phyloP scores from a whole-genome alignment of 2,329 filamentous ascomycete genomes.

The Neoascochyta sp. region DNA sequence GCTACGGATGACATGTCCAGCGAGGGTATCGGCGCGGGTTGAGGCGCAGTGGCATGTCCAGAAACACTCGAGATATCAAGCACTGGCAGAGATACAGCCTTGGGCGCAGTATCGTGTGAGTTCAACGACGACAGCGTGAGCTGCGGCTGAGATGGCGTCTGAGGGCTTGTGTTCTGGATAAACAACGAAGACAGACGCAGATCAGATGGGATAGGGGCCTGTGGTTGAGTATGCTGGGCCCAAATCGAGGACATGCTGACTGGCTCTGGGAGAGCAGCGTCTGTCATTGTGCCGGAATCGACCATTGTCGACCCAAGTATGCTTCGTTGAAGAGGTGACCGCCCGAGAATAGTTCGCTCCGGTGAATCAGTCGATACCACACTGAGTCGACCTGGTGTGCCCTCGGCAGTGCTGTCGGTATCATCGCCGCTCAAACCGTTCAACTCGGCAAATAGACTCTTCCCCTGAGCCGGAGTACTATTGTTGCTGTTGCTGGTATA shows the following conservation, averaged over 20 bases:
- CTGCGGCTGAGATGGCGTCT: constrained; percentile 10
- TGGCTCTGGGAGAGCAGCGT: constrained; percentile 49
- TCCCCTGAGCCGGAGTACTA: constrained; percentile 52
- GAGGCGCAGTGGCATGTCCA: constrained; percentile 24
- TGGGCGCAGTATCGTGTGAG: constrained; percentile 22
- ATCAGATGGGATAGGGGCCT: constrained; percentile 12
- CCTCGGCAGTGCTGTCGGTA: constrained; percentile 35
- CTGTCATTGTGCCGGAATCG: constrained; percentile 61
- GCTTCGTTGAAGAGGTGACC: constrained; percentile 21
- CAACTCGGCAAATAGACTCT: constrained; percentile 89
- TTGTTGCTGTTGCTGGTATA: constrained; percentile 46
- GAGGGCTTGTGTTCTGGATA: constrained; percentile 26
- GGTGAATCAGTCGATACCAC: constrained; percentile 32
- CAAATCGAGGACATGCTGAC: constrained; percentile 27
- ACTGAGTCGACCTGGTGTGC: constrained; percentile 35
- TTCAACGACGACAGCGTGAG: constrained; percentile 22
- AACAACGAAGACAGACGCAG: constrained; percentile 26
- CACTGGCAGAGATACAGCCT: constrained; percentile 10
- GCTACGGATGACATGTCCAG: constrained; percentile 19
- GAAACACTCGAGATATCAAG: constrained; percentile 27
- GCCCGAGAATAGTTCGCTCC: constrained; percentile 22
- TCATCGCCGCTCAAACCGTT: constrained; percentile 75
- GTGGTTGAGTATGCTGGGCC: constrained; percentile 26
- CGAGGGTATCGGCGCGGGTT: constrained; percentile 11
- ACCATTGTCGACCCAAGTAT: constrained; percentile 48